Conservation (phyloP, 2,329 filamentous ascomycete species). For the Microcyclosporella mali region DNA sequence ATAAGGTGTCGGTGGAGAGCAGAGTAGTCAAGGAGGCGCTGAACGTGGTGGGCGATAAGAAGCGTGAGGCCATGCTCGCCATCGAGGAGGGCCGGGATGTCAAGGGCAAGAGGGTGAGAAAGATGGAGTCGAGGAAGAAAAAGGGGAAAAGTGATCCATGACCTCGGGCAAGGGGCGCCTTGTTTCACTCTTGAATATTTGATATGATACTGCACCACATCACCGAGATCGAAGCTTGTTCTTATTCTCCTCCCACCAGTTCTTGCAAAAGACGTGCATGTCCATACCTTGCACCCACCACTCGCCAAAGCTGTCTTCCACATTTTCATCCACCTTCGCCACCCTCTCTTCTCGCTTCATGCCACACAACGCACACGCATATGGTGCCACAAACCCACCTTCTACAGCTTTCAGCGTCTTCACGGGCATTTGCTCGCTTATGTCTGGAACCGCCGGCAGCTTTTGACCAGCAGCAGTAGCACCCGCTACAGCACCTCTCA, state of each 20-base stretch:
- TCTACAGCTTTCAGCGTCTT: slow-evolving; percentile 55
- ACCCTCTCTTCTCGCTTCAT: slow-evolving; percentile 82
- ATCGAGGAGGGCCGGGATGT: slow-evolving; percentile 91
- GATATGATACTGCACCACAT: no score
- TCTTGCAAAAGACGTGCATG: slow-evolving; percentile 57
- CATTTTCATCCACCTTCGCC: slow-evolving; percentile 63
- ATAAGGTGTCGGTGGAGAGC: slow-evolving; percentile 89
- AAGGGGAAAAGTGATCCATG: background rate
- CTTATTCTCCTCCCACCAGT: slow-evolving; percentile 80
- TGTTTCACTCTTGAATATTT: no score
- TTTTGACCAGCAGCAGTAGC: slow-evolving; percentile 33
- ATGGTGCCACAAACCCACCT: slow-evolving; percentile 65
- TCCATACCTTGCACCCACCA: slow-evolving; percentile 76
- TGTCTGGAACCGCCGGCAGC: slow-evolving; percentile 55
- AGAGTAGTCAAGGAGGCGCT: slow-evolving; percentile 77
- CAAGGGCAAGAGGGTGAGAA: slow-evolving; percentile 61
- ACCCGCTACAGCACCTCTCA: slow-evolving; percentile 66
- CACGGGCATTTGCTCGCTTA: slow-evolving; percentile 63
- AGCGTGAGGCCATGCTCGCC: slow-evolving; percentile 81
- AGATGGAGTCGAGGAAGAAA: slow-evolving; percentile 9
- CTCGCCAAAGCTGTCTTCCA: slow-evolving; percentile 89
- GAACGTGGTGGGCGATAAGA: slow-evolving; percentile 91
- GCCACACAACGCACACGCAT: slow-evolving; percentile 78
- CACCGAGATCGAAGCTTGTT: slow-evolving; percentile 61
- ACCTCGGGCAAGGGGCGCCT: no score